Base-by-base conservation (phyloP, 1,139 yeast genomes). In the Magnusiomyces suaveolens region DNA sequence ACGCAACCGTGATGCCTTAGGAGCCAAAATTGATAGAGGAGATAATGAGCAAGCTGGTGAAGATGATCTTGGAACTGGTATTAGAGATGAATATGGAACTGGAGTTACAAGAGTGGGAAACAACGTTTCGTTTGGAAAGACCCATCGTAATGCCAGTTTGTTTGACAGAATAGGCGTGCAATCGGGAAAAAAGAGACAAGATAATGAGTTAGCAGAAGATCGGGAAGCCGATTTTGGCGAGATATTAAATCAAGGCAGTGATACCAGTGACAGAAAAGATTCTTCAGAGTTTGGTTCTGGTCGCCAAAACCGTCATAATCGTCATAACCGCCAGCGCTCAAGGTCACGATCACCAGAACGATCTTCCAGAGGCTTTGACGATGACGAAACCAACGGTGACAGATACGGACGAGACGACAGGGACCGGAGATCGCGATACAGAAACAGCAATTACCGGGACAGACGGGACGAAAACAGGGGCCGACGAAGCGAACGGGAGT, bases 401-500 rank as follows among this genome's bases (percentile, higher is more conserved):
- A 38, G 20, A 38, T 38, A n/a, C 41, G 20, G 20, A 43, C n/a
- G 32, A 43, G 26, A 4, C 6, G 33, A 12, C 12, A 12, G 33
- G 12, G 33, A 29, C 33, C 33, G 23, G 20, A 41, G 44, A 41
- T 8, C 23, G 3, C n/a, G 44, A 18, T 24, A 23, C 20, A 24
- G 20, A 18, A 23, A 20, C 3, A 12, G 20, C 46, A 51, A 55
- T 16, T 57, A 48, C 36, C 56, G 59, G 6, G 46, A 43, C 33
- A 29, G 33, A 29, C 33, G 12, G 6, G 33, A 29, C n/a, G 50
- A 53, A n/a, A 46, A 26, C 21, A 46, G 51, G 33, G 43, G 41
- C 46, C 48, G 46, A 60, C 62, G 50, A 59, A 56, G 41, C 18
- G 41, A n/a, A 10, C 18, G 41, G 41, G 18, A 36, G 16, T 4